Evolutionary conservation across 148 eudicot species (phyloP).

Genomic region (Chenopodium formosanum): DNA sequence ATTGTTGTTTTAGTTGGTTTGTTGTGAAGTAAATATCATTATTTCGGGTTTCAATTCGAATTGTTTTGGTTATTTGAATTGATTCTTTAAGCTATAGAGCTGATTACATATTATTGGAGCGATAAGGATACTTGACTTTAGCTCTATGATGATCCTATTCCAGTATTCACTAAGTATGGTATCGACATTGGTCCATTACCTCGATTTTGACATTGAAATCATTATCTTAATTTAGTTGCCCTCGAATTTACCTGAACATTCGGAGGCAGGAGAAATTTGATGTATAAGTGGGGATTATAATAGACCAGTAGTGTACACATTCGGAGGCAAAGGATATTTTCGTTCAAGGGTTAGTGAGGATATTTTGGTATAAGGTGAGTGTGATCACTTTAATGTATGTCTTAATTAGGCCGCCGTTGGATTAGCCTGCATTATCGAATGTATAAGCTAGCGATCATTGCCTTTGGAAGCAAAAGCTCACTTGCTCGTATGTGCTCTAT

Average conservation of each 20-base stretch:
- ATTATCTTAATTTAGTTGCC: too few relatives aligned
- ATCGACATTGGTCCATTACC: background rate
- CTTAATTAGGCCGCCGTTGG: too few relatives aligned
- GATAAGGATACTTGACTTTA: background rate
- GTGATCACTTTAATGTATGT: too few relatives aligned
- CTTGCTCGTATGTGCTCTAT: background rate
- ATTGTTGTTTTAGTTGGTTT: background rate
- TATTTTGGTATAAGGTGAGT: too few relatives aligned
- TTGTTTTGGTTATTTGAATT: background rate
- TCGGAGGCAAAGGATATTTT: too few relatives aligned
- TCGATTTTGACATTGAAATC: background rate
- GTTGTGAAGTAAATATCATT: background rate
- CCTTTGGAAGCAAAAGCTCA: background rate
- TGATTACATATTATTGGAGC: background rate
- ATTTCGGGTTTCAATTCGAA: background rate
- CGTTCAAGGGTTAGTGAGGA: too few relatives aligned
- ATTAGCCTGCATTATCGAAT: too few relatives aligned
- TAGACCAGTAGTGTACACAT: too few relatives aligned
- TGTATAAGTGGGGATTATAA: too few relatives aligned
- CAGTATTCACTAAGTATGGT: background rate
- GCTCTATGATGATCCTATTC: background rate
- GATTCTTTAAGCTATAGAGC: slow-evolving; percentile 1
- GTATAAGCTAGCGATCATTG: too few relatives aligned
- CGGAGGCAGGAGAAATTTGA: too few relatives aligned
- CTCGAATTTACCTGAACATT: too few relatives aligned